A percentile compares a stretch with the other conserved stretches of the same genome.
These are phyloP conservation scores for Whalleya microplaca DNA, from an alignment of 2,329 filamentous ascomycete species.

Conservation along the genomic window DNA sequence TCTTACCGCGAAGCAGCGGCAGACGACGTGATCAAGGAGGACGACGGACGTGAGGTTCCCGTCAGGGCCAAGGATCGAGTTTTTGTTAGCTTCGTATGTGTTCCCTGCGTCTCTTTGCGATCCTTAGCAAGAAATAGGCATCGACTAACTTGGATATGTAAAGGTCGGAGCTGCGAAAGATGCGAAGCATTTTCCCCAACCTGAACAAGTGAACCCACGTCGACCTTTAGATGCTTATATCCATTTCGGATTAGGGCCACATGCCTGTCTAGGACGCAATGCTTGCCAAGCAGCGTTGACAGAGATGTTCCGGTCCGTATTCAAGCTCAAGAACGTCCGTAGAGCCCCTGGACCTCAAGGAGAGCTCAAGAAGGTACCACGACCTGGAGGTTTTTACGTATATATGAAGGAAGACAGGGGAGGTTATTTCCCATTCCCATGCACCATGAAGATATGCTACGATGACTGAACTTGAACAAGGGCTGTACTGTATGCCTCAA, in stretches of 20 bases:
- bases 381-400: constrained; percentile 56
- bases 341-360: constrained; percentile 67
- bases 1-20: constrained; percentile 60
- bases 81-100: constrained; percentile 63
- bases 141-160: background rate
- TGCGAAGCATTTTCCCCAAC: constrained; percentile 61
- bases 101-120: background rate
- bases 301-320: constrained; percentile 70
- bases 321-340: constrained; percentile 62
- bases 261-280: constrained; percentile 64
- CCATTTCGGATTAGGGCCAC: constrained; percentile 64
- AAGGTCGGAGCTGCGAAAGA: constrained; percentile 57
- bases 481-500: background rate
- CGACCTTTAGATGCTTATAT: constrained; percentile 68
- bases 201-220: constrained; percentile 62
- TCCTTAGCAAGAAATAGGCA: background rate
- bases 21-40: constrained; percentile 50
- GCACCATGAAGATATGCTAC: constrained; percentile 43
- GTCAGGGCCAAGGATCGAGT: constrained; percentile 63
- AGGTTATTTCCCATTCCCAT: constrained; percentile 48
- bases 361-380: constrained; percentile 66
- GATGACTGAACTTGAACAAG: constrained; percentile 20
- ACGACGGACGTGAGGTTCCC: constrained; percentile 54
- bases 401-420: constrained; percentile 72
- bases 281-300: constrained; percentile 65